A percentile compares a stretch with the other conserved stretches of the same genome.
Conservation (phyloP, 176 grass and related monocot species). For the Carex scoparia region DNA sequence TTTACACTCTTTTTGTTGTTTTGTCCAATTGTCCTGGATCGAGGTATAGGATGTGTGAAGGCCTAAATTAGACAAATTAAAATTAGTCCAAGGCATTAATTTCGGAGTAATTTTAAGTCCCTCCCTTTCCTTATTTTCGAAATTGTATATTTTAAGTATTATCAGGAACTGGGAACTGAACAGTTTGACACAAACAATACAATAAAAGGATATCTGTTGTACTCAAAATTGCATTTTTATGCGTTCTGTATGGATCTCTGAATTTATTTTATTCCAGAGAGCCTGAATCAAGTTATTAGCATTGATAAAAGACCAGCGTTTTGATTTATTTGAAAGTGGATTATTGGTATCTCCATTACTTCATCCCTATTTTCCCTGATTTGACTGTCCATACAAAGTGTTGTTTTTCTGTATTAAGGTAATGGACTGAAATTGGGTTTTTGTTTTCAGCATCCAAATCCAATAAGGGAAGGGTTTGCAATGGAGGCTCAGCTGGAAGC, state of each 20-base stretch:
- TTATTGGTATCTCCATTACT: background rate
- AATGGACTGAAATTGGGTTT: background rate
- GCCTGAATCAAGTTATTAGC: background rate
- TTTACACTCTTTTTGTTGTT: background rate
- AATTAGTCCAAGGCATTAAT: background rate
- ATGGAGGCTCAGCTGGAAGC: conserved; percentile 86
- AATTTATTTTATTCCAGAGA: background rate
- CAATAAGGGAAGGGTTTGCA: conserved; percentile 76
- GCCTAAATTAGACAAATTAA: background rate
- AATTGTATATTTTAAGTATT: background rate
- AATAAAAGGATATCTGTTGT: conserved; percentile 12
- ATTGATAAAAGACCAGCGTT: background rate
- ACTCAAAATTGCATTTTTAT: conserved; percentile 7
- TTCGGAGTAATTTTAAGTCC: background rate
- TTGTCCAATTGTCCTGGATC: background rate
- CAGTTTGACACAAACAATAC: background rate
- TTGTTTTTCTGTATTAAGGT: background rate
- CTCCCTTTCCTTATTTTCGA: background rate
- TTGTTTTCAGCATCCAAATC: conserved; percentile 71
- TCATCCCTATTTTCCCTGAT: background rate
- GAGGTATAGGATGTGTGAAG: background rate
- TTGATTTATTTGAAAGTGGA: background rate
- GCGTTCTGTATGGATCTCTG: background rate
- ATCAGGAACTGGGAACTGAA: background rate
- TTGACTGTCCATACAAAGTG: background rate